A percentile compares a stretch with the other conserved stretches of the same genome.
Conservation (phyloP, 2,329 filamentous ascomycete genomes). For the Aulographum hederae region DNA sequence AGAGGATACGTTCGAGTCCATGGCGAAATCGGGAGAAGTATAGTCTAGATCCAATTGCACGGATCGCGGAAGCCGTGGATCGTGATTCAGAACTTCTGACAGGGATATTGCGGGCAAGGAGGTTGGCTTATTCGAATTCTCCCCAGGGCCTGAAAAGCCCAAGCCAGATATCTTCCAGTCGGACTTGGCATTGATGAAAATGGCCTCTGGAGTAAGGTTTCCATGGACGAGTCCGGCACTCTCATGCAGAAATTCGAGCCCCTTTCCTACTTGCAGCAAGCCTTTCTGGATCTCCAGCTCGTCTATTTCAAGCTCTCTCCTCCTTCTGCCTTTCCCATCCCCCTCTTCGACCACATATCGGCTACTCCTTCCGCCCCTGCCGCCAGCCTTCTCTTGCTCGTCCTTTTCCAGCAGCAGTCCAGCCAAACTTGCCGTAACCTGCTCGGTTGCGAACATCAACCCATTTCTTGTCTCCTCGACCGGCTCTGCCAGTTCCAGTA, state of each 20-base stretch:
- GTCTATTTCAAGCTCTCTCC: slow-evolving; percentile 80
- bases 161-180: slow-evolving; percentile 99
- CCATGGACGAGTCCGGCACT: slow-evolving; percentile 87
- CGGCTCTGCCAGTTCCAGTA: slow-evolving; percentile 84
- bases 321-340: slow-evolving; percentile 43
- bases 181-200: slow-evolving; percentile 83
- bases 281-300: slow-evolving; percentile 97
- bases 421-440: slow-evolving; percentile 74
- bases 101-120: slow-evolving; percentile 66
- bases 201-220: slow-evolving; percentile 82
- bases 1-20: slow-evolving; percentile 73
- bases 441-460: slow-evolving; percentile 88
- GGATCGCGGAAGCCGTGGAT: slow-evolving; percentile 60
- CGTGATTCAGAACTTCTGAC: slow-evolving; percentile 68
- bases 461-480: slow-evolving; percentile 87
- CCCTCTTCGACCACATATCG: slow-evolving; percentile 67
- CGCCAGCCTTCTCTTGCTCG: slow-evolving; percentile 55
- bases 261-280: slow-evolving; percentile 79
- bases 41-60: slow-evolving; percentile 90
- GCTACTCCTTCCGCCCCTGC: slow-evolving; percentile 51
- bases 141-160: slow-evolving; percentile 68
- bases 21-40: slow-evolving; percentile 81
- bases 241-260: slow-evolving; percentile 86
- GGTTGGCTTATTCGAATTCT: slow-evolving; percentile 47
- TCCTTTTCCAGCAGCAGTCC: slow-evolving; percentile 76